phyloP scores from a whole-genome alignment of 345 rosid genomes.

The Conringia planisiliqua region DNA sequence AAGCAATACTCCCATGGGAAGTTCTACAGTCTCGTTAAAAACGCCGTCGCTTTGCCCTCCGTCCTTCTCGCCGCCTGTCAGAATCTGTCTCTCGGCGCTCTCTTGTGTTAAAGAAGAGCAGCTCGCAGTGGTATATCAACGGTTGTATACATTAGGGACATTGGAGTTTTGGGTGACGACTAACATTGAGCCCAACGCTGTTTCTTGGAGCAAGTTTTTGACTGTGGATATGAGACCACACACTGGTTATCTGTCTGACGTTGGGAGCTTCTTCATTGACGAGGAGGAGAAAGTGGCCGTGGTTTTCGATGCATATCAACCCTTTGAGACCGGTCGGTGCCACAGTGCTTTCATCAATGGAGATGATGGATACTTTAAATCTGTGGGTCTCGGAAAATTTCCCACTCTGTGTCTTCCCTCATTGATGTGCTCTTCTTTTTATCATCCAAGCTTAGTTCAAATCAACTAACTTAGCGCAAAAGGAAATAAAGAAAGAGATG shows the following conservation, averaged over 20 bases:
- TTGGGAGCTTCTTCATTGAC: neutral
- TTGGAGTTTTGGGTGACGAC: neutral
- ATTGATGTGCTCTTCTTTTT: neutral
- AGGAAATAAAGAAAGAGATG: neutral
- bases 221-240: neutral
- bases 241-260: neutral
- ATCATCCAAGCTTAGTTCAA: neutral
- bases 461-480: neutral
- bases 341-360: neutral
- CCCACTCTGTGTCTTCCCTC: neutral
- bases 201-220: neutral
- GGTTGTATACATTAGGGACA: neutral
- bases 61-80: slow-evolving; percentile 79
- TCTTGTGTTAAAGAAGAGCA: too few species aligned
- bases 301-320: neutral
- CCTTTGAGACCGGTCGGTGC: neutral
- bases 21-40: slow-evolving; percentile 54
- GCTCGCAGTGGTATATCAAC: too few species aligned
- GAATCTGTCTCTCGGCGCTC: slow-evolving; percentile 46
- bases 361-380: neutral
- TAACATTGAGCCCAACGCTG: neutral
- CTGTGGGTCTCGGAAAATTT: neutral
- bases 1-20: slow-evolving; percentile 55
- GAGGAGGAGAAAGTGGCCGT: neutral
- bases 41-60: slow-evolving; percentile 62